phyloP scores from a whole-genome alignment of 2,329 filamentous ascomycete genomes.

The Aureobasidium subglaciale region DNA sequence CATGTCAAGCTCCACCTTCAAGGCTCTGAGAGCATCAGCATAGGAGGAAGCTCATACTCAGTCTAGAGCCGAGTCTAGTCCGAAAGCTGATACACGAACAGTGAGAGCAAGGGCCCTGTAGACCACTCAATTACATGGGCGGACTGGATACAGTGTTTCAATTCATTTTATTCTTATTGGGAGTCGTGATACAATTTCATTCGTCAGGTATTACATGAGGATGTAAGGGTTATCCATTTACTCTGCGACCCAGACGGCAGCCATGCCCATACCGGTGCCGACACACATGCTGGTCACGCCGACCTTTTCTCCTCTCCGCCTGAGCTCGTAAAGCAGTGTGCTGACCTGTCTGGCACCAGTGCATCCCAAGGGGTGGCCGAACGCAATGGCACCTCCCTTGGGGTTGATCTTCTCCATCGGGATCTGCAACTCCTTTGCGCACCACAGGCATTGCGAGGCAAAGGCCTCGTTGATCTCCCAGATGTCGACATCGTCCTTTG shows the following conservation, averaged over 20 bases:
- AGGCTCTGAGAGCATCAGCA: no score
- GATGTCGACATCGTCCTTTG: conserved; percentile 87
- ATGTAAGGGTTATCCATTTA: conserved; percentile 38
- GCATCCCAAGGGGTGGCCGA: conserved; percentile 86
- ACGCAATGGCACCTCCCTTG: conserved; percentile 93
- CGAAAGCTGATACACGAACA: no score
- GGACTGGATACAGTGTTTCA: background rate
- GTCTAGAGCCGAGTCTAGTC: no score
- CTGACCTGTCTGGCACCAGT: conserved; percentile 91
- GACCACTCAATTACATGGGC: no score
- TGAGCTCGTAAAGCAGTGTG: conserved; percentile 84
- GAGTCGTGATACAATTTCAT: conserved; percentile 1
- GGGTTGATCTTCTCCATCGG: conserved; percentile 87
- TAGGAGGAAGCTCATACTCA: no score
- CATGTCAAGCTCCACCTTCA: no score
- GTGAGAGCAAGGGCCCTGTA: no score
- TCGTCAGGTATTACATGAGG: background rate
- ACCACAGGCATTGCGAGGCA: conserved; percentile 90
- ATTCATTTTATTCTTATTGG: background rate
- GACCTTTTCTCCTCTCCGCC: conserved; percentile 73
- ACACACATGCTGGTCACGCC: conserved; percentile 92
- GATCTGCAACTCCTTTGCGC: conserved; percentile 77
- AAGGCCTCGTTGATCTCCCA: conserved; percentile 99
- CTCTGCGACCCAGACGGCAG: conserved; percentile 91
- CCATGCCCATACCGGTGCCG: conserved; percentile 91